phyloP scores from a whole-genome alignment of 2,329 filamentous ascomycete species.

The Byssothecium circinans region DNA sequence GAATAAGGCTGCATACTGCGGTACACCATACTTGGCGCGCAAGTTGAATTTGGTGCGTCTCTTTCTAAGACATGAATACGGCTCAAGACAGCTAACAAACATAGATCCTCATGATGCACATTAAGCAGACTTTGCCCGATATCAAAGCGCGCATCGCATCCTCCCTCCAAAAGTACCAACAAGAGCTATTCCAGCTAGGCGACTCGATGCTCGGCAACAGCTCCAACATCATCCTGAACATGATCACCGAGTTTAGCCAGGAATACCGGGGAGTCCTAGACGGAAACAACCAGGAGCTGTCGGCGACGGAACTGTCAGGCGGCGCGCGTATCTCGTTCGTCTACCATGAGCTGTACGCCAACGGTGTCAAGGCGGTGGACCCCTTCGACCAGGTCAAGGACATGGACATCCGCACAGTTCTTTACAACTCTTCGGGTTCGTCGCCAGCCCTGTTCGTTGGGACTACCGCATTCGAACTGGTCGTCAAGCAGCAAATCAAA shows the following conservation, averaged over 20 bases:
- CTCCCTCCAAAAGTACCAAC: slow-evolving; percentile 86
- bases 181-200: slow-evolving; percentile 79
- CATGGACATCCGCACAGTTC: slow-evolving; percentile 91
- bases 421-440: slow-evolving; percentile 99
- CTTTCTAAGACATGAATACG: neutral
- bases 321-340: slow-evolving; percentile 99
- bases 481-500: slow-evolving; percentile 98
- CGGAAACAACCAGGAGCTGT: slow-evolving; percentile 94
- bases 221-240: slow-evolving; percentile 94
- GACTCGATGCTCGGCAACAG: slow-evolving; percentile 96
- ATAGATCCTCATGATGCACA: slow-evolving; percentile 99
- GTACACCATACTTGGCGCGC: slow-evolving; percentile 92
- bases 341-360: slow-evolving; percentile 97
- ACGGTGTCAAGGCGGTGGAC: slow-evolving; percentile 96
- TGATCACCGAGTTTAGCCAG: slow-evolving; percentile 98
- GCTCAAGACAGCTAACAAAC: slow-evolving; percentile 25
- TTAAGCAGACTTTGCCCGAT: slow-evolving; percentile 97
- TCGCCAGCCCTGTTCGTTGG: slow-evolving; percentile 96
- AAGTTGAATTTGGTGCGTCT: slow-evolving; percentile 80
- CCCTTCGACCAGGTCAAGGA: slow-evolving; percentile 98
- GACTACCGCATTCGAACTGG: slow-evolving; percentile 96
- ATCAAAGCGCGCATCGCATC: slow-evolving; percentile 97
- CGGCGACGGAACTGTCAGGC: slow-evolving; percentile 89
- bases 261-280: slow-evolving; percentile 96
- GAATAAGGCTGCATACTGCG: slow-evolving; percentile 98